A percentile compares a stretch with the other conserved stretches of the same genome.
Conservation (phyloP, 2,329 filamentous ascomycete species). For the Thelonectria rubi region DNA sequence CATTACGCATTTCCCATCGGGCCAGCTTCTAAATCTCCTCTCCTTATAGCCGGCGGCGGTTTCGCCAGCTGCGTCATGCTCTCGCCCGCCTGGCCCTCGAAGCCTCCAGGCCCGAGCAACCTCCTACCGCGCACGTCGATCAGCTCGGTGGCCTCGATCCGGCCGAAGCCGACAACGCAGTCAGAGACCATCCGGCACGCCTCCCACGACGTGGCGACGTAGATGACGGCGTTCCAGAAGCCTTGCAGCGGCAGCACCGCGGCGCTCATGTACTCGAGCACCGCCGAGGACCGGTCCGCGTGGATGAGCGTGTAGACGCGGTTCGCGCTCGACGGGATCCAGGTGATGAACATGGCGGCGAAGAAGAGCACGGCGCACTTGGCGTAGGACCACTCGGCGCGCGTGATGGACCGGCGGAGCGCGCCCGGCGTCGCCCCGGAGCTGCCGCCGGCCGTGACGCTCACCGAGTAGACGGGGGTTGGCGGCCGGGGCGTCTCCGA, state of each 20-base stretch:
- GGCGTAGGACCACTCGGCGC: constrained; percentile 70
- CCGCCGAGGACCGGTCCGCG: constrained; percentile 57
- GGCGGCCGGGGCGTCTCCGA: neutral
- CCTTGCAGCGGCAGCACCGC: constrained; percentile 80
- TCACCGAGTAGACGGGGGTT: constrained; percentile 4
- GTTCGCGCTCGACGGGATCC: constrained; percentile 77
- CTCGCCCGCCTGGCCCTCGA: neutral
- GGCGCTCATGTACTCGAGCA: constrained; percentile 71
- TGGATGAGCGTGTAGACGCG: constrained; percentile 71
- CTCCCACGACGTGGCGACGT: constrained; percentile 69
- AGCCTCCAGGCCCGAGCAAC: neutral
- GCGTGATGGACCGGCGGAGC: constrained; percentile 47
- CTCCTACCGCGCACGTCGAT: too few relatives aligned
- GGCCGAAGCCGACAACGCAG: neutral
- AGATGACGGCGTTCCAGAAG: constrained; percentile 81
- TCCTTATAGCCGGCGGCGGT: too few relatives aligned
- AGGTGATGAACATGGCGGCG: constrained; percentile 70
- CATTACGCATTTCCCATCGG: too few relatives aligned
- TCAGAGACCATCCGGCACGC: constrained; percentile 5
- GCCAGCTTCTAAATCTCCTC: neutral
- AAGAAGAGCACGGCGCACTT: constrained; percentile 74
- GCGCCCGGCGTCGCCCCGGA: constrained; percentile 47
- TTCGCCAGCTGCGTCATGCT: neutral
- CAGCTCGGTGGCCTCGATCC: neutral
- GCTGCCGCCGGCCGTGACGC: constrained; percentile 66